Evolutionary conservation across 441 rosid genomes (phyloP).

Genomic region (Eruca vesicaria): DNA sequence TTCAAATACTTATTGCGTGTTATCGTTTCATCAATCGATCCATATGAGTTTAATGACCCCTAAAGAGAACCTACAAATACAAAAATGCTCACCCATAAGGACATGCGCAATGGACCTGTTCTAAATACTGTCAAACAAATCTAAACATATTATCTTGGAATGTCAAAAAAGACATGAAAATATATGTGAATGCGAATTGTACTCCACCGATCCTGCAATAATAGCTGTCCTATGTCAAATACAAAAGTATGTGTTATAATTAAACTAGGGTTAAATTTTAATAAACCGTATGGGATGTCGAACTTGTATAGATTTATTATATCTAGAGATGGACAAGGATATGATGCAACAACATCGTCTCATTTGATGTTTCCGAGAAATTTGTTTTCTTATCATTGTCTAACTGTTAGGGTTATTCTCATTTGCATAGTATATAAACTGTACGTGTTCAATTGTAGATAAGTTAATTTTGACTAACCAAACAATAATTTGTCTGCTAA

Average conservation of each 20-base stretch:
- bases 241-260: neutral
- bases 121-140: neutral
- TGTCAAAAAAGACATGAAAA: conserved; percentile 32
- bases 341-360: conserved; percentile 47
- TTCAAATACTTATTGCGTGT: conserved; percentile 2
- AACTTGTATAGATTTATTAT: conserved; percentile 22
- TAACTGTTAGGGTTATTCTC: neutral
- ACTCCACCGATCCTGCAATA: conserved; percentile 33
- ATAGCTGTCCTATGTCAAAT: conserved; percentile 33
- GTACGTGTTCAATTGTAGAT: conserved; percentile 19
- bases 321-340: conserved; percentile 41
- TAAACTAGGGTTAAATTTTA: neutral
- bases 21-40: neutral
- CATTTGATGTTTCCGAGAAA: conserved; percentile 44
- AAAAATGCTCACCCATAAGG: conserved; percentile 3
- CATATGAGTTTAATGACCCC: neutral
- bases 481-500: conserved; percentile 36
- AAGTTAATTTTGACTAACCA: conserved; percentile 23
- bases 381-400: conserved; percentile 31
- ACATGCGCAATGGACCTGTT: conserved; percentile 7
- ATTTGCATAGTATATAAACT: conserved; percentile 1
- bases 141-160: conserved; percentile 24
- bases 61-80: neutral
- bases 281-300: conserved; percentile 40
- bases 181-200: conserved; percentile 34